Percentiles rank a stretch among this genome's conserved stretches.
phyloP scores from a whole-genome alignment of 257 asterid species.

The Plantago major region DNA sequence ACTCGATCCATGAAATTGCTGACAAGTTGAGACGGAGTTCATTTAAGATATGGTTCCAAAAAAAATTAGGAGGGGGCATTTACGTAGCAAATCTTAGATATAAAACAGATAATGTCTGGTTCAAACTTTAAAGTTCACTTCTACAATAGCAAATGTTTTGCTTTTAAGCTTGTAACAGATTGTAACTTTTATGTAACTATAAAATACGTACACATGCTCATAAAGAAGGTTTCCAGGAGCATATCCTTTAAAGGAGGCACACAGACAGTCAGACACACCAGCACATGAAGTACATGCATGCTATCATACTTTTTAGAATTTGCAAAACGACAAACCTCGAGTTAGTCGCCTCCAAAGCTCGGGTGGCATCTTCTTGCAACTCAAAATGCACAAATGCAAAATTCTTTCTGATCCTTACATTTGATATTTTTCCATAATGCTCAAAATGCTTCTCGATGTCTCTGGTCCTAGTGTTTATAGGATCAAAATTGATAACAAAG shows the following conservation, averaged over 20 bases:
- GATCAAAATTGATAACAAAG: conserved; percentile 86
- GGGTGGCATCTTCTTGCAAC: conserved; percentile 75
- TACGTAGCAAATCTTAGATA: background rate
- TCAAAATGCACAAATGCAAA: conserved; percentile 85
- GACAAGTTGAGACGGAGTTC: conserved; percentile 15
- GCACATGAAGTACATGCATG: background rate
- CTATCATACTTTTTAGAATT: background rate
- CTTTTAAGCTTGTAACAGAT: too few species aligned
- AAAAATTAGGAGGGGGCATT: background rate
- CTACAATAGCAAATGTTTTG: too few species aligned
- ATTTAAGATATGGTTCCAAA: conserved; percentile 17
- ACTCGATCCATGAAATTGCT: conserved; percentile 87
- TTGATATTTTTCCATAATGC: conserved; percentile 60
- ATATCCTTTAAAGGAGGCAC: background rate
- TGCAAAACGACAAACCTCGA: conserved; percentile 44
- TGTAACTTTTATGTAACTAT: too few species aligned
- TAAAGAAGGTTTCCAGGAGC: background rate
- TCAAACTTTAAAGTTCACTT: too few species aligned
- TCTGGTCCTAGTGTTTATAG: conserved; percentile 68
- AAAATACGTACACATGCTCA: background rate
- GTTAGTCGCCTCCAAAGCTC: conserved; percentile 71
- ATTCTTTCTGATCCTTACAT: conserved; percentile 83
- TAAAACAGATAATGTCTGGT: background rate
- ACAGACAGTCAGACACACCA: background rate
- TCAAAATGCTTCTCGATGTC: conserved; percentile 85